Base-by-base conservation (phyloP, 129 eudicot genomes). In the Flaveria sonorensis region DNA sequence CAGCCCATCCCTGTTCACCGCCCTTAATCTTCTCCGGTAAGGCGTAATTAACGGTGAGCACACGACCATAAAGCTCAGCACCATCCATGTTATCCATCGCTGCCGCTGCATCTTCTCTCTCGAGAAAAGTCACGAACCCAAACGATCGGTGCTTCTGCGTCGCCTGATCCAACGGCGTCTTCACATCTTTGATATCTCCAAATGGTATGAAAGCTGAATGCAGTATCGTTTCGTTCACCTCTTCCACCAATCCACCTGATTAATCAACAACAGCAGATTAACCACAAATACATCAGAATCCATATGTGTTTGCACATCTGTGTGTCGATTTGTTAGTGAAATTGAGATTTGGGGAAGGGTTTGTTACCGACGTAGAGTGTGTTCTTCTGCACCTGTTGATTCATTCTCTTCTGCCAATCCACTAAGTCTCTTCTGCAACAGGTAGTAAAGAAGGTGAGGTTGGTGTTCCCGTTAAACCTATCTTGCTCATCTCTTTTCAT, bases 1-100 rank as follows among this genome's bases (percentile, higher is more conserved):
- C 98, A 36, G 99, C 97, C 99, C 97, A 94, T 12, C 97, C 99
- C n/a, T n/a, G n/a, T n/a, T n/a, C n/a, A n/a, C n/a, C n/a, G n/a
- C n/a, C 98, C 92, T 89, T 94, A 71, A 91, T 89, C 2, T 55
- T 67, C 84, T 94, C 99, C 14, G 97, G 97, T n/a, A 91, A 87
- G 19, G 99, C 97, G 67, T 94, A 86, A 74, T 94, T 94, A 30
- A 91, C 97, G 48, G 99, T 95, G 61, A 95, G 92, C 1, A 95
- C 99, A 43, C 97, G 93, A 7, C 99, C 99, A 55, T 86, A 94
- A 7, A 94, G 92, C 83, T 94, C 99, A 1, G 99, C 96, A 13
- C 99, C 99, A 64, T 94, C 99, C 97, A 94, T 87, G 45, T 94
- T 94, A 77, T 94, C 97, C 97, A 91, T 94, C 74, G 99, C 99